phyloP scores from a whole-genome alignment of 2,329 filamentous ascomycete genomes.

The Dothideomycetes sp. region DNA sequence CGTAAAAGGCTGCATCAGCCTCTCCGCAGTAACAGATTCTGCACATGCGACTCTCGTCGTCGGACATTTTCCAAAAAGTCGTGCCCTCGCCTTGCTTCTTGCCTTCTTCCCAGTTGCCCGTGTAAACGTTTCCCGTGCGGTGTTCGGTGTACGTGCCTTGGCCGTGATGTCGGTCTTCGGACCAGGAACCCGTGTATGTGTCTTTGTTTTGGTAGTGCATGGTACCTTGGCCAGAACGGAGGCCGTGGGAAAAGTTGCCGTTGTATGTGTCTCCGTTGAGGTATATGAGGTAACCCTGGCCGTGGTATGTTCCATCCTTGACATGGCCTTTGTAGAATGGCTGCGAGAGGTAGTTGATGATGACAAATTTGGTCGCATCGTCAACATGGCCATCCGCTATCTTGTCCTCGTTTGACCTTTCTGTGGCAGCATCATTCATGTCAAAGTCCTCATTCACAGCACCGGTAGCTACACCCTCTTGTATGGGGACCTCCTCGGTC shows the following conservation, averaged over 20 bases:
- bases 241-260: slow-evolving; percentile 44
- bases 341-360: slow-evolving; percentile 44
- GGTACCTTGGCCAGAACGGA: slow-evolving; percentile 47
- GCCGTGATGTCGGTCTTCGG: slow-evolving; percentile 55
- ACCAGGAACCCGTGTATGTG: slow-evolving; percentile 48
- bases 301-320: slow-evolving; percentile 40
- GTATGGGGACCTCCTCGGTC: neutral
- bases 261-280: slow-evolving; percentile 47
- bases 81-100: slow-evolving; percentile 54
- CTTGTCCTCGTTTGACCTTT: neutral
- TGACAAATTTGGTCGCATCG: slow-evolving; percentile 27
- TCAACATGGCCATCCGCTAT: no score
- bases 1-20: slow-evolving; percentile 52
- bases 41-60: slow-evolving; percentile 51
- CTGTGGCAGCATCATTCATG: slow-evolving; percentile 22
- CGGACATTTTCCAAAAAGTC: slow-evolving; percentile 52
- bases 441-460: slow-evolving; percentile 23
- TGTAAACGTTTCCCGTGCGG: slow-evolving; percentile 51
- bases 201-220: slow-evolving; percentile 56
- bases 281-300: slow-evolving; percentile 44
- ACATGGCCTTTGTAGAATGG: slow-evolving; percentile 49
- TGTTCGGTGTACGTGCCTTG: slow-evolving; percentile 48
- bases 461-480: neutral
- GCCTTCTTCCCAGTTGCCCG: slow-evolving; percentile 51
- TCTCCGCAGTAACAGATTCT: slow-evolving; percentile 54